phyloP scores from a whole-genome alignment of 1,284 basidiomycete genomes.

The Fomitopsis schrenkii region DNA sequence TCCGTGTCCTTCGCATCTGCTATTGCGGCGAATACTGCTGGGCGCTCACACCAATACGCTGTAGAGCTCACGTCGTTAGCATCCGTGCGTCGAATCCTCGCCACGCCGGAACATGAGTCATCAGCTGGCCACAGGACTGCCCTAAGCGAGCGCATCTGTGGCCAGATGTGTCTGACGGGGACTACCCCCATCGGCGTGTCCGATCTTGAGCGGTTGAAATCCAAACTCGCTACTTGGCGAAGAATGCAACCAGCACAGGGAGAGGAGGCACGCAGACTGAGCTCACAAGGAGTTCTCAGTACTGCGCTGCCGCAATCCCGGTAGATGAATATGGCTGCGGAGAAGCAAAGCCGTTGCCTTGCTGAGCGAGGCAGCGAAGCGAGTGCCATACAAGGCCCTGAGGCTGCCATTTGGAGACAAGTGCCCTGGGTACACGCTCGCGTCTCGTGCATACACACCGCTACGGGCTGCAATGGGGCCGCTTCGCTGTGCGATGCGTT shows the following conservation, averaged over 20 bases:
- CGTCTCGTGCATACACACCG: not conserved
- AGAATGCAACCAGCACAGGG: too few species aligned
- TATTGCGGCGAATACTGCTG: conserved; percentile 81
- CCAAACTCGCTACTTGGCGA: too few species aligned
- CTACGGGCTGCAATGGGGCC: not conserved
- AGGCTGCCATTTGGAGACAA: not conserved
- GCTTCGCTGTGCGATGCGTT: not conserved
- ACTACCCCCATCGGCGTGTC: too few species aligned
- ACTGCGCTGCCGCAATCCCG: too few species aligned
- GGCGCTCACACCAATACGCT: conserved; percentile 94
- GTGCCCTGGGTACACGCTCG: not conserved
- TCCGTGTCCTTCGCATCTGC: conserved; percentile 71
- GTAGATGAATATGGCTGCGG: too few species aligned
- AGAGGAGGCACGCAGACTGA: too few species aligned
- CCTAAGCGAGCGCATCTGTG: too few species aligned
- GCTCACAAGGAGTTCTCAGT: too few species aligned
- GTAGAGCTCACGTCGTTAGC: not conserved
- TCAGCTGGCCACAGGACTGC: too few species aligned
- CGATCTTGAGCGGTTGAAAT: too few species aligned
- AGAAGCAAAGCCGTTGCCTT: not conserved
- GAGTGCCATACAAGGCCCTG: not conserved
- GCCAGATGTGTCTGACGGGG: too few species aligned
- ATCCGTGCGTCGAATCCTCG: not conserved
- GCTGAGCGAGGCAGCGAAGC: not conserved
- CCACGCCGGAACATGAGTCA: not conserved